Percentiles rank a stretch among this genome's conserved stretches.
Conservation (phyloP, 2,329 filamentous ascomycete genomes). For the Pyricularia grisea region DNA sequence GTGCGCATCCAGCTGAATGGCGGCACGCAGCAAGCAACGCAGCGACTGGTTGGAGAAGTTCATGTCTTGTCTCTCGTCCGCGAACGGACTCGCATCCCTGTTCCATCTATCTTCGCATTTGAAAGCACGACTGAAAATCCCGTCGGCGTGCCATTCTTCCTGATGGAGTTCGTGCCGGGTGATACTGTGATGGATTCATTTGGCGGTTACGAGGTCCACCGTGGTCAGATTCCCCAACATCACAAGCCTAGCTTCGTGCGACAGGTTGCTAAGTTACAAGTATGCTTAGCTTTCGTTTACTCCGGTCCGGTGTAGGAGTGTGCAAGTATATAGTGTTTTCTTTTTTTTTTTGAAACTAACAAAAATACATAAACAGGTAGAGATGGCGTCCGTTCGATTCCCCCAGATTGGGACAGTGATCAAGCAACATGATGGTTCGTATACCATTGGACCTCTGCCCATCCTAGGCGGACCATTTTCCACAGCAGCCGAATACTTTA, state of each 20-base stretch:
- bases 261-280: neutral
- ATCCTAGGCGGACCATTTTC: conserved; percentile 12
- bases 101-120: neutral
- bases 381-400: conserved; percentile 1
- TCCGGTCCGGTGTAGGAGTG: neutral
- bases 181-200: neutral
- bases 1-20: neutral
- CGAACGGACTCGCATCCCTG: neutral
- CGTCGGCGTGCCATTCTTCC: neutral
- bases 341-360: neutral
- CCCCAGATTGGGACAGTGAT: neutral
- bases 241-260: neutral
- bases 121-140: neutral
- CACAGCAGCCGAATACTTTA: conserved; percentile 14
- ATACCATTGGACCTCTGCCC: neutral
- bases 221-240: neutral
- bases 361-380: neutral
- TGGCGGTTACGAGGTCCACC: neutral
- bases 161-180: neutral
- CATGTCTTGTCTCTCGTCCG: neutral
- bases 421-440: neutral
- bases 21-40: neutral
- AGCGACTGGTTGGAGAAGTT: neutral
- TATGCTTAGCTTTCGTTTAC: neutral
- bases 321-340: neutral